Evolutionary conservation across 2,329 filamentous ascomycete genomes (phyloP).

Genomic region (Pseudopithomyces chartarum): DNA sequence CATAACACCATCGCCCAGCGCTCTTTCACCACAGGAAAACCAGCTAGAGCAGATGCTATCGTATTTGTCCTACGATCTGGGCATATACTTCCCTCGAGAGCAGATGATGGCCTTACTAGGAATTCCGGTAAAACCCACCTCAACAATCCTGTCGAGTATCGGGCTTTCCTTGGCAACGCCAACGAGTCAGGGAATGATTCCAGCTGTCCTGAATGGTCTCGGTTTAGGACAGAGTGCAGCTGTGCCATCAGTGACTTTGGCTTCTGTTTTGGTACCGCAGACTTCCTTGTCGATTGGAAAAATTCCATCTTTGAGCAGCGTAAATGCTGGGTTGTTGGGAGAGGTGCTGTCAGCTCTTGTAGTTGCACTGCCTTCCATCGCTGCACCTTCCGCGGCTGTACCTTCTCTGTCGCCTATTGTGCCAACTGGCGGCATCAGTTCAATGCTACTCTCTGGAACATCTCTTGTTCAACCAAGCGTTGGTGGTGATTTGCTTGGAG

Average conservation of each 20-base stretch:
- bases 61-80: conserved; percentile 7
- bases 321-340: not conserved
- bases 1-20: conserved; percentile 1
- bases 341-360: not conserved
- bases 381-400: not conserved
- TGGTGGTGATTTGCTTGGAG: not conserved
- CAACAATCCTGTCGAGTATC: not conserved
- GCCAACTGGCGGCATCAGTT: not conserved
- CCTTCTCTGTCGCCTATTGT: not conserved
- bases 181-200: conserved; percentile 1
- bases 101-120: not conserved
- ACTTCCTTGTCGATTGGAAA: not conserved
- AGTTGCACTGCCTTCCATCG: not conserved
- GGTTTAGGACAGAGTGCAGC: not conserved
- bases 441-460: not conserved
- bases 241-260: no score
- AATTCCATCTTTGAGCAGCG: not conserved
- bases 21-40: not conserved
- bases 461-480: not conserved
- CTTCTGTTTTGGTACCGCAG: no score
- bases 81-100: conserved; percentile 4
- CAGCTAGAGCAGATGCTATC: conserved; percentile 9
- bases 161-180: not conserved
- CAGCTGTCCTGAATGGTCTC: not conserved
- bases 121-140: not conserved